A percentile compares a stretch with the other conserved stretches of the same genome.
These are phyloP conservation scores for Gamsiella multidivaricata DNA, from an alignment of 192 early-diverging fungal species.

Conservation along the genomic window DNA sequence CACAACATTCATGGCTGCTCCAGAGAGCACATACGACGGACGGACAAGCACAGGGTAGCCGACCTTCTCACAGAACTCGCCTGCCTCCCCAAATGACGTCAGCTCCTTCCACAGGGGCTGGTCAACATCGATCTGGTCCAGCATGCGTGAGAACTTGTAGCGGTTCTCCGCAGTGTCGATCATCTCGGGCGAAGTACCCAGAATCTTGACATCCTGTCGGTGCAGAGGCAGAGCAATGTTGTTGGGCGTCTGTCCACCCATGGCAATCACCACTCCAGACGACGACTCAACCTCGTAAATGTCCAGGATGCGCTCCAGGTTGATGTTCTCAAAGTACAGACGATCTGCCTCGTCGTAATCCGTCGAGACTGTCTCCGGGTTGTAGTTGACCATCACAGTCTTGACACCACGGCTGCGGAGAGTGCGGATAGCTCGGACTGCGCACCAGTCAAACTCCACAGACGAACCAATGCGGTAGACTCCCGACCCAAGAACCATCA, in stretches of 20 bases:
- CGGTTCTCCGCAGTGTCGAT: constrained; percentile 98
- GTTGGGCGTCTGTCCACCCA: constrained; percentile 98
- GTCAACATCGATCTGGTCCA: constrained; percentile 96
- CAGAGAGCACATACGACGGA: constrained; percentile 99
- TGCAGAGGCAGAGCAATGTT: constrained; percentile 95
- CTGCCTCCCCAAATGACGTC: constrained; percentile 87
- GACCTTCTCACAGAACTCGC: constrained; percentile 86
- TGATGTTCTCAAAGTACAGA: constrained; percentile 97
- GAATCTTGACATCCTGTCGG: constrained; percentile 90
- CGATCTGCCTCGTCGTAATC: constrained; percentile 99
- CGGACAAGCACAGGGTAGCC: constrained; percentile 96
- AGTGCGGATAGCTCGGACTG: constrained; percentile 94
- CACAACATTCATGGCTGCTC: constrained; percentile 98
- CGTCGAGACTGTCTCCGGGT: constrained; percentile 99
- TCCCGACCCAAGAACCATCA: constrained; percentile 97
- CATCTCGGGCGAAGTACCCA: constrained; percentile 96
- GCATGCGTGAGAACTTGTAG: constrained; percentile 97
- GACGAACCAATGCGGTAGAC: constrained; percentile 98
- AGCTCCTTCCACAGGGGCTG: constrained; percentile 98
- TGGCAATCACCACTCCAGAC: constrained; percentile 90
- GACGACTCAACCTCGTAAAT: constrained; percentile 95
- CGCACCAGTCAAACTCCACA: constrained; percentile 99
- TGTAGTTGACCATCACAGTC: constrained; percentile 99
- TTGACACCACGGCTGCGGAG: constrained; percentile 88
- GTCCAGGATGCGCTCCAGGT: constrained; percentile 93